Percentiles rank a stretch among this genome's conserved stretches.
Evolutionary conservation across 2,329 filamentous ascomycete species (phyloP).

Genomic region (Pseudocercospora macadamiae): DNA sequence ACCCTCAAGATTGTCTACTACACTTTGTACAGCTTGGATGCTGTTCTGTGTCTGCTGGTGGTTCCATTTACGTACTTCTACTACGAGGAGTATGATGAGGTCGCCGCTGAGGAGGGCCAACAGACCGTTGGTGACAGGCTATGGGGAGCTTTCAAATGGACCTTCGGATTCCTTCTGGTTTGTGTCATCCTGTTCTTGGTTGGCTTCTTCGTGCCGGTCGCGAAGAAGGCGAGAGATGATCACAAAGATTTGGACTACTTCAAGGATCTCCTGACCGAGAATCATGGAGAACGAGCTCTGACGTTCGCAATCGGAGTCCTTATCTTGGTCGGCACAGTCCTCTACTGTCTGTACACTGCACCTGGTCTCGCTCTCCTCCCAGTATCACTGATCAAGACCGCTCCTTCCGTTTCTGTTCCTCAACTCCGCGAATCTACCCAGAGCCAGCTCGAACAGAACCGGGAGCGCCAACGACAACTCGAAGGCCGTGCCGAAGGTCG

Average conservation of each 20-base stretch:
- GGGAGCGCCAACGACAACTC: constrained; percentile 88
- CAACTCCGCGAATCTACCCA: constrained; percentile 76
- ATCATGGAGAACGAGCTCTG: constrained; percentile 88
- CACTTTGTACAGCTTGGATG: constrained; percentile 86
- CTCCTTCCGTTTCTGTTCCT: constrained; percentile 81
- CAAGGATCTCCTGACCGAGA: constrained; percentile 78
- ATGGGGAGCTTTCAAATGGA: constrained; percentile 88
- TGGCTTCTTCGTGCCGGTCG: constrained; percentile 89
- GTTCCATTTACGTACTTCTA: constrained; percentile 98
- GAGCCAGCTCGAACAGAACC: constrained; percentile 80
- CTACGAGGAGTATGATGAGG: constrained; percentile 96
- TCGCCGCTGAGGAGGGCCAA: constrained; percentile 77
- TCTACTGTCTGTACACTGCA: constrained; percentile 88
- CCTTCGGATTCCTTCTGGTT: constrained; percentile 77
- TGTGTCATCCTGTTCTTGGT: constrained; percentile 83
- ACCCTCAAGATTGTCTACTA: constrained; percentile 92
- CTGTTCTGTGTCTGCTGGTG: constrained; percentile 82
- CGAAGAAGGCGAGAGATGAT: constrained; percentile 64
- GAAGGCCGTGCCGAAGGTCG: constrained; percentile 82
- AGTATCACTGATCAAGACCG: constrained; percentile 87
- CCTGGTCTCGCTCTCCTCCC: constrained; percentile 87
- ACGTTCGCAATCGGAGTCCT: constrained; percentile 89
- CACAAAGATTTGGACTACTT: constrained; percentile 89
- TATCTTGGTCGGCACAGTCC: constrained; percentile 79
- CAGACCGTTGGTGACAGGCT: constrained; percentile 73